Evolutionary conservation across 2,329 filamentous ascomycete species (phyloP).

Genomic region (Ascosphaera apis): DNA sequence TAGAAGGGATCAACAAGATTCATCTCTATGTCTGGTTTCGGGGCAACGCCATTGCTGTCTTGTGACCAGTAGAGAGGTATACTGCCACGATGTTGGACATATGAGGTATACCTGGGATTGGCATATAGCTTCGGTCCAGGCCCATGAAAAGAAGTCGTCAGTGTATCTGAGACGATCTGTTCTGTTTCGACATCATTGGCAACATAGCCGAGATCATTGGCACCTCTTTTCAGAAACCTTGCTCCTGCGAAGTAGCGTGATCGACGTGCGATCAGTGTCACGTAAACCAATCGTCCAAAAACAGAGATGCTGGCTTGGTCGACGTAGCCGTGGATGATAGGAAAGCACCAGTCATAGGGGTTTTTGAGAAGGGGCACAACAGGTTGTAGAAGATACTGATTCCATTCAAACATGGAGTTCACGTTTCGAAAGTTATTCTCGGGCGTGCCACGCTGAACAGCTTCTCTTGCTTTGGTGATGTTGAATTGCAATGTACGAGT

Average conservation of each 20-base stretch:
- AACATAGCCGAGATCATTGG: slow-evolving; percentile 85
- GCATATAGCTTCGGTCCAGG: slow-evolving; percentile 67
- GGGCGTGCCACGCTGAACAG: slow-evolving; percentile 40
- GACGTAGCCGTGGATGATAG: slow-evolving; percentile 88
- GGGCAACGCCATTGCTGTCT: slow-evolving; percentile 81
- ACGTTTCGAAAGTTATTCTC: slow-evolving; percentile 40
- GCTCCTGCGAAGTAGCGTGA: slow-evolving; percentile 89
- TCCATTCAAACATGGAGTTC: slow-evolving; percentile 98
- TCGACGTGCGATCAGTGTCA: slow-evolving; percentile 78
- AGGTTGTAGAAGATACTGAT: slow-evolving; percentile 65
- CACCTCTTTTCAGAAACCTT: slow-evolving; percentile 77
- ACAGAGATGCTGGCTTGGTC: slow-evolving; percentile 70
- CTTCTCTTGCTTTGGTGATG: slow-evolving; percentile 55
- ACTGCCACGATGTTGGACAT: slow-evolving; percentile 87
- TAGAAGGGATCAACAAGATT: slow-evolving; percentile 96
- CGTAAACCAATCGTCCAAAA: slow-evolving; percentile 71
- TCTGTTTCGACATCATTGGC: slow-evolving; percentile 98
- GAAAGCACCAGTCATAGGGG: slow-evolving; percentile 85
- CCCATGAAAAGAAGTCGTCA: slow-evolving; percentile 87
- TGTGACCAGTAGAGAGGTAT: slow-evolving; percentile 97
- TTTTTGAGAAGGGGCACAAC: slow-evolving; percentile 47
- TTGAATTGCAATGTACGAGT: slow-evolving; percentile 84
- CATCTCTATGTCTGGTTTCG: slow-evolving; percentile 87
- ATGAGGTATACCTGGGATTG: slow-evolving; percentile 82
- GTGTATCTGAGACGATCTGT: slow-evolving; percentile 85